These are phyloP conservation scores for Huntiella abstrusa DNA, from an alignment of 2,329 filamentous ascomycete genomes.

Conservation along the genomic window DNA sequence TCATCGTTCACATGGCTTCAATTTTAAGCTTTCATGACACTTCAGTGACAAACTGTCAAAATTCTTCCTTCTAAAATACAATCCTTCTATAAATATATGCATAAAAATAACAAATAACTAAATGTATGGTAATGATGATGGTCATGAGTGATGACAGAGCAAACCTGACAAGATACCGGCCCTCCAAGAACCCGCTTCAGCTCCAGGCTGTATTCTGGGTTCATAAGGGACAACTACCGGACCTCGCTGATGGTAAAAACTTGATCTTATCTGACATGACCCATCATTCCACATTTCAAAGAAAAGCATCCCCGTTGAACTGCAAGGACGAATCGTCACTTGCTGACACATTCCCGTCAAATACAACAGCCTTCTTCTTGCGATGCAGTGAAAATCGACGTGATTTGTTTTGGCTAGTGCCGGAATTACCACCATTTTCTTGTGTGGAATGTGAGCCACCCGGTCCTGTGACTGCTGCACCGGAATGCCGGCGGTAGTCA, in stretches of 20 bases:
- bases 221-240: conserved; percentile 1
- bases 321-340: not conserved
- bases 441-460: not conserved
- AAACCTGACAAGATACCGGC: conserved; percentile 8
- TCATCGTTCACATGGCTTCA: too few relatives aligned
- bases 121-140: conserved; percentile 1
- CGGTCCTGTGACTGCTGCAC: too few relatives aligned
- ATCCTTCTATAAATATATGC: too few relatives aligned
- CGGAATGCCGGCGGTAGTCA: too few relatives aligned
- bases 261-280: conserved; percentile 46
- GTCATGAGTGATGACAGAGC: conserved; percentile 22
- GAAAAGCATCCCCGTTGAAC: not conserved
- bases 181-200: conserved; percentile 5
- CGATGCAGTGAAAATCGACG: conserved; percentile 8
- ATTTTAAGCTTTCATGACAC: too few relatives aligned
- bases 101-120: too few relatives aligned
- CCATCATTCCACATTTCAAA: not conserved
- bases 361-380: conserved; percentile 1
- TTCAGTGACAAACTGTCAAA: too few relatives aligned
- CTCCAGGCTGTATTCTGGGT: conserved; percentile 11
- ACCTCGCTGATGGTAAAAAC: conserved; percentile 21
- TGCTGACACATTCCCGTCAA: not conserved
- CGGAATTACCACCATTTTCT: not conserved
- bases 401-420: not conserved
- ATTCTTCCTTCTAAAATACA: too few relatives aligned